Conservation (phyloP, 345 rosid species). For the Hibiscus syriacus region DNA sequence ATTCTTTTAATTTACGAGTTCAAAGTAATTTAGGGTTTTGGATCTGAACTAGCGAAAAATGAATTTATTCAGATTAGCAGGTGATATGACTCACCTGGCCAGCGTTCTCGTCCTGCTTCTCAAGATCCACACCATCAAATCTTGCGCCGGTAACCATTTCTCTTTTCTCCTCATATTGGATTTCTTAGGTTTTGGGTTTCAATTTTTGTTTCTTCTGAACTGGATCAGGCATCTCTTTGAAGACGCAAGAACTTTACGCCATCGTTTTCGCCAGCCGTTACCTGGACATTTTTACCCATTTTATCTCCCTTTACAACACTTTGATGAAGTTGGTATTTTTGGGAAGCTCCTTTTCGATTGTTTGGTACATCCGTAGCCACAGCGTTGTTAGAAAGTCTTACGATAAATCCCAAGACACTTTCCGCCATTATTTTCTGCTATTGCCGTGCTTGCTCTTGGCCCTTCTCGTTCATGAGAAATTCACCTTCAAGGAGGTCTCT, state of each 20-base stretch:
- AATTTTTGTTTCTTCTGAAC: not conserved
- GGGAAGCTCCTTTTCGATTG: slow-evolving; percentile 74
- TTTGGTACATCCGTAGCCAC: slow-evolving; percentile 81
- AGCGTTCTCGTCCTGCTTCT: slow-evolving; percentile 85
- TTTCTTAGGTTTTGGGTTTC: not conserved
- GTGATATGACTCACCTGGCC: slow-evolving; percentile 80
- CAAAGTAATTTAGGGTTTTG: not conserved
- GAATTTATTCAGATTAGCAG: slow-evolving; percentile 85
- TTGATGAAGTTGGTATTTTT: slow-evolving; percentile 73
- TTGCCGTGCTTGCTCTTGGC: slow-evolving; percentile 71
- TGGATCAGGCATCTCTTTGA: slow-evolving; percentile 67
- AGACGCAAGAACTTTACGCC: slow-evolving; percentile 84
- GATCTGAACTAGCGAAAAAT: slow-evolving; percentile 25
- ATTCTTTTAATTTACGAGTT: not conserved
- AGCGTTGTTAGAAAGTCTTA: slow-evolving; percentile 69
- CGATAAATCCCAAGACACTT: slow-evolving; percentile 68
- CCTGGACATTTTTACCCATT: slow-evolving; percentile 77
- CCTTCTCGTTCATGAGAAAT: slow-evolving; percentile 57
- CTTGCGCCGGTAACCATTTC: slow-evolving; percentile 54
- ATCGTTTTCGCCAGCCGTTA: slow-evolving; percentile 69
- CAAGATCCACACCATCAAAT: slow-evolving; percentile 88
- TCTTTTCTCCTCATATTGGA: not conserved
- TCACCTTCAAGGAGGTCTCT: slow-evolving; percentile 62
- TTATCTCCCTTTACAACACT: slow-evolving; percentile 61
- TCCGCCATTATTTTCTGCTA: slow-evolving; percentile 52